These are phyloP conservation scores for Apiotrichum gamsii DNA, from an alignment of 1,284 basidiomycete species.

Conservation along the genomic window DNA sequence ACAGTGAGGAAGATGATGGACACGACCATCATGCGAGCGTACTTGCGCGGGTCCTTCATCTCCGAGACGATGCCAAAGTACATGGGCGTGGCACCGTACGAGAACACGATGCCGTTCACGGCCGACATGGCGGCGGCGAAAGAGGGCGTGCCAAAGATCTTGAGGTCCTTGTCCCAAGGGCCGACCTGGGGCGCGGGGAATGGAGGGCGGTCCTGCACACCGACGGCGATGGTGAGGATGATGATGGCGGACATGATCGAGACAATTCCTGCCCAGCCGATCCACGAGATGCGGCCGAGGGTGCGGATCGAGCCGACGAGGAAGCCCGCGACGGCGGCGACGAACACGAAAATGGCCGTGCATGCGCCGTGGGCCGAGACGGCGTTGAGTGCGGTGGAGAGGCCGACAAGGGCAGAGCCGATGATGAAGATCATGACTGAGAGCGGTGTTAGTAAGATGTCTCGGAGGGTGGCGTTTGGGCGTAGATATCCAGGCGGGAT, in stretches of 20 bases:
- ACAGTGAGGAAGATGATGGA: constrained; percentile 28
- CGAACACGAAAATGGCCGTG: constrained; percentile 34
- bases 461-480: too few relatives aligned
- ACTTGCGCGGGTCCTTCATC: constrained; percentile 36
- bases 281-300: constrained; percentile 39
- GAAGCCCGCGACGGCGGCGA: constrained; percentile 32
- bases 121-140: constrained; percentile 34
- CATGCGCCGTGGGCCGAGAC: constrained; percentile 19
- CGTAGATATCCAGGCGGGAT: too few relatives aligned
- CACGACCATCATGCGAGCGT: constrained; percentile 27
- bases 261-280: constrained; percentile 41
- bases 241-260: constrained; percentile 39
- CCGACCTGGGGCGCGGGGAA: constrained; percentile 19
- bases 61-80: constrained; percentile 41
- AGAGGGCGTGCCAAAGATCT: constrained; percentile 25
- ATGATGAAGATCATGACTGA: constrained; percentile 28
- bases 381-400: constrained; percentile 24
- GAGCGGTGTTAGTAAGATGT: too few relatives aligned
- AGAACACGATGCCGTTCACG: constrained; percentile 33
- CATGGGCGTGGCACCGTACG: constrained; percentile 34
- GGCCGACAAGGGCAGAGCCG: constrained; percentile 23
- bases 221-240: constrained; percentile 44
- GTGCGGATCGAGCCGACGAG: constrained; percentile 40
- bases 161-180: constrained; percentile 32
- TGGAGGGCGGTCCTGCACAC: constrained; percentile 36